Conservation (phyloP, 306 rosid genomes). For the Gleditsia sinensis region DNA sequence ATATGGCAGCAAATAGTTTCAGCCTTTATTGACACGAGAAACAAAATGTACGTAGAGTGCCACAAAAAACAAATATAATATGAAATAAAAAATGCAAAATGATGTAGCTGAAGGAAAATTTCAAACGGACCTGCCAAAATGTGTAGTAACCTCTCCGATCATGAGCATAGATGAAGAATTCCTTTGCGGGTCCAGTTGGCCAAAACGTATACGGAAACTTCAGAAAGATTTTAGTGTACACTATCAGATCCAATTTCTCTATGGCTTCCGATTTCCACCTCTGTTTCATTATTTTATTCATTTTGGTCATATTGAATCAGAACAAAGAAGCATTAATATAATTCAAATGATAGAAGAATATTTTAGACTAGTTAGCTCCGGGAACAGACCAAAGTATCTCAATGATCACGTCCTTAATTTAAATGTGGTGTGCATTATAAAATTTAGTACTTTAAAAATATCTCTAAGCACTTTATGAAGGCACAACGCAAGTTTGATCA, state of each 20-base stretch:
- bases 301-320: conserved; percentile 31
- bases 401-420: conserved; percentile 15
- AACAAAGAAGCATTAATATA: conserved; percentile 12
- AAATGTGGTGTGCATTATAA: conserved; percentile 18
- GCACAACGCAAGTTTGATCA: neutral
- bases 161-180: conserved; percentile 97
- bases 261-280: conserved; percentile 92
- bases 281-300: conserved; percentile 54
- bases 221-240: conserved; percentile 93
- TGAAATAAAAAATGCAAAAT: conserved; percentile 25
- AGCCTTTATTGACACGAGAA: neutral
- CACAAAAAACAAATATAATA: neutral
- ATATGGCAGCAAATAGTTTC: conserved; percentile 11
- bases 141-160: conserved; percentile 95
- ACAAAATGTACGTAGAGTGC: conserved; percentile 14
- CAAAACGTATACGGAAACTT: conserved; percentile 88
- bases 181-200: conserved; percentile 96
- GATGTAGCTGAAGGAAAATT: conserved; percentile 27
- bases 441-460: neutral
- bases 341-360: conserved; percentile 17
- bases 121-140: conserved; percentile 90
- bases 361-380: conserved; percentile 33
- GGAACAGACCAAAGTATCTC: conserved; percentile 29
- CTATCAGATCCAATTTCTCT: conserved; percentile 79
- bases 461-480: neutral